phyloP scores from a whole-genome alignment of 352 stramenopile species.

The Globisporangium nagaii region DNA sequence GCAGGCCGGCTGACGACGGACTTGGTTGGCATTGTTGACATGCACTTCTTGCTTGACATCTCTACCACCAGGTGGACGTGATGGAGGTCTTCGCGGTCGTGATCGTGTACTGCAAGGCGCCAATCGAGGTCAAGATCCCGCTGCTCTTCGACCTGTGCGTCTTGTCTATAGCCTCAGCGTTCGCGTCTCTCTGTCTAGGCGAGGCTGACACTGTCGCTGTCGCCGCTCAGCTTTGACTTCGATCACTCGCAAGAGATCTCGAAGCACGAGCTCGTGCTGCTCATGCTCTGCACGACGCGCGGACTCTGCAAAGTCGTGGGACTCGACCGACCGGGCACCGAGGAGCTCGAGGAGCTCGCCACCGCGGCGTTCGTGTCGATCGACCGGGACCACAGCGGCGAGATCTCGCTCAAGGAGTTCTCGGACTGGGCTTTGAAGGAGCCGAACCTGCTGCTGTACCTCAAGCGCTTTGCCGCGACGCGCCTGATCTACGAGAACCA shows the following conservation, averaged over 20 bases:
- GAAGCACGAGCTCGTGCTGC: conserved; percentile 51
- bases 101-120: conserved; percentile 65
- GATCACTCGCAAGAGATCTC: conserved; percentile 69
- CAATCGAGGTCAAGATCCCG: conserved; percentile 60
- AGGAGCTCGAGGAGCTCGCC: conserved; percentile 44
- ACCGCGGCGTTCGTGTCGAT: conserved; percentile 47
- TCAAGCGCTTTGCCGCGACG: conserved; percentile 54
- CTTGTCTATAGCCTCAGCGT: too few relatives aligned
- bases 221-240: conserved; percentile 55
- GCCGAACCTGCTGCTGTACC: conserved; percentile 39
- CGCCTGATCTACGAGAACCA: conserved; percentile 72
- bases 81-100: conserved; percentile 74
- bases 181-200: not conserved
- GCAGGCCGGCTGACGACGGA: too few relatives aligned
- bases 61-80: conserved; percentile 49
- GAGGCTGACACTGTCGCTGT: not conserved
- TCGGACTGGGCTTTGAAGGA: conserved; percentile 50
- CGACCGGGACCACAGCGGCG: conserved; percentile 40
- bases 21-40: not conserved
- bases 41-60: not conserved
- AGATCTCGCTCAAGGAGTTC: conserved; percentile 64
- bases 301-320: conserved; percentile 66
- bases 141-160: conserved; percentile 62
- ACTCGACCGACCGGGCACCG: conserved; percentile 42
- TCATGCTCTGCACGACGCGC: conserved; percentile 71